Conservation (phyloP, 1,139 yeast species). For the Blastobotrys niveus region DNA sequence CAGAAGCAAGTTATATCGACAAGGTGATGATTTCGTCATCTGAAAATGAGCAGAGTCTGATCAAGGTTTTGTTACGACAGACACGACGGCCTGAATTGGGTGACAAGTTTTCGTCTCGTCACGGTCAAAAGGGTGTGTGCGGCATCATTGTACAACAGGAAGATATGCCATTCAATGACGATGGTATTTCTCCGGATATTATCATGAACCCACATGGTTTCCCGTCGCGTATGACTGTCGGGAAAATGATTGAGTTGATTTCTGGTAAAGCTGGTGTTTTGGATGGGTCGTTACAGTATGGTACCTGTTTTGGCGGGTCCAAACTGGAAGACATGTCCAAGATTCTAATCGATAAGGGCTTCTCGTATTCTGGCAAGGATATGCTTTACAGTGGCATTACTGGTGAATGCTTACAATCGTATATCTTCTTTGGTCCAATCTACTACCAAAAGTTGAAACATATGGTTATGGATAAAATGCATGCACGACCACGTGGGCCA, state of each 20-base stretch:
- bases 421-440: conserved; percentile 96
- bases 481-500: conserved; percentile 99
- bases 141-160: conserved; percentile 96
- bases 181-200: conserved; percentile 87
- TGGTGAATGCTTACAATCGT: conserved; percentile 95
- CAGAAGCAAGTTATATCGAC: conserved; percentile 92
- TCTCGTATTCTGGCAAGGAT: conserved; percentile 92
- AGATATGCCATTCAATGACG: conserved; percentile 90
- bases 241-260: conserved; percentile 93
- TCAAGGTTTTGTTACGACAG: conserved; percentile 87
- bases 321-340: conserved; percentile 94
- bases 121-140: conserved; percentile 98
- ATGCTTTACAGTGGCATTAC: conserved; percentile 98
- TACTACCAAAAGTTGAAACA: conserved; percentile 97
- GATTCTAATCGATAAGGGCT: conserved; percentile 85
- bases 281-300: conserved; percentile 87
- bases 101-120: conserved; percentile 94
- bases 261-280: conserved; percentile 98
- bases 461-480: conserved; percentile 99
- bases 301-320: conserved; percentile 98
- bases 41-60: conserved; percentile 89
- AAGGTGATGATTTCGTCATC: conserved; percentile 97
- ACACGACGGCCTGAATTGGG: conserved; percentile 98
- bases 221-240: conserved; percentile 99
- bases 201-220: conserved; percentile 99